Evolutionary conservation across 441 rosid genomes (phyloP), one percentile per base, ranked within the genome.

Genomic region (Eruca vesicaria): DNA sequence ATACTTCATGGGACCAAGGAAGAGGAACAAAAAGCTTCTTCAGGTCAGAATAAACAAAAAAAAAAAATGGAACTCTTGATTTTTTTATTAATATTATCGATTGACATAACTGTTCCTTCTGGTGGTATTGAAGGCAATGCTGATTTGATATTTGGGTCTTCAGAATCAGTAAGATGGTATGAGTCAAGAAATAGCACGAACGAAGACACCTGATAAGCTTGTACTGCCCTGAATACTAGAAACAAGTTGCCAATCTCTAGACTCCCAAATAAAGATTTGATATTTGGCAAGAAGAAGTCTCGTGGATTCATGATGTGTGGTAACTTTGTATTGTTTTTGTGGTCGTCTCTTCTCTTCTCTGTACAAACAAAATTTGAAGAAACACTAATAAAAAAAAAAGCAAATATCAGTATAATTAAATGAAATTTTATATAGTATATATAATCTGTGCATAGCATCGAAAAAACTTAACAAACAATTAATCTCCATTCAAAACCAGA

Each of bases 21-120:
- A 75, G 90, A 85, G 76, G 92, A 86, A 69, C 83, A 83, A 11
- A 62, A 84, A 76, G 52, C 77, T 79, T 79, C 89, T 48, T 79
- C 79, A 69, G 94, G 94, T 87, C 82, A 50, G 38, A 1, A 23
- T 1, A 14, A 56, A 5, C 10, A 12, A 9, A 23, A 21, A n/a
- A 43, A 9, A 21, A 23, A 41, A 41, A 12, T 14, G 3, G 0
- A 36, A 16, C 5, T 66, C 36, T 19, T 32, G 55, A 14, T 38
- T 38, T 60, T 60, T 9, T 2, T 1, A 16, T 29, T n/a, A n/a
- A n/a, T 1, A 9, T 16, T 1, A 8, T 57, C 1, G 18, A 6
- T 57, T 14, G 12, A n/a, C n/a, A n/a, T n/a, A n/a, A n/a, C n/a
- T n/a, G n/a, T n/a, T n/a, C n/a, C n/a, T n/a, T n/a, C n/a, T n/a